Base-by-base conservation (phyloP, 2,329 filamentous ascomycete species). In the Colletotrichum theobromicola region DNA sequence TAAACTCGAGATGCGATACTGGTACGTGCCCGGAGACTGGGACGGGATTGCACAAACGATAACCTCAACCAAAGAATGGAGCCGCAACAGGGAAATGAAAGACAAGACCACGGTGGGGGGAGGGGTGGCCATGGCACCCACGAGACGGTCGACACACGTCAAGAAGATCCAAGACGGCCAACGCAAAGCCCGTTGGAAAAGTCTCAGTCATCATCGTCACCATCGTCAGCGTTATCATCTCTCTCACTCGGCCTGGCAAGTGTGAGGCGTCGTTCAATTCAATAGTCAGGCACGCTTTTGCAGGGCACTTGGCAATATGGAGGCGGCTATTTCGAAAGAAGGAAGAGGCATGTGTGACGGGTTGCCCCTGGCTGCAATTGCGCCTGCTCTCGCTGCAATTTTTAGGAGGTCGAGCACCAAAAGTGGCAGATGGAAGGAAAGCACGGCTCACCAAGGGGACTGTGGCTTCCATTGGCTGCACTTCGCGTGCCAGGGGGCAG, bases 11-110 rank as follows among this genome's bases (percentile, higher is more conserved):
- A 57, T 32, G 32, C 46, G 26, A n/a, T n/a, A n/a, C n/a, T n/a
- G 57, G 42, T 30, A 60, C 57, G 72, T 71, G 67, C 42, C 5
- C 42, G 2, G 67, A 37, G 53, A 35, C 55, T 42, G 60, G 57
- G 60, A 46, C 61, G 61, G 71, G 53, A 74, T 74, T 71, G 71
- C 71, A 67, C 67, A 74, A 71, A 71, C 67, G 67, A 66, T 24
- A 24, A 42, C 21, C 18, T n/a, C 42, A 15, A 69, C 30, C 1
- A 32, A 55, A 62, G 53, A 18, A 55, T 46, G 70, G 70, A 69
- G 65, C 46, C 26, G 42, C 21, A 32, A 21, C 63, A 53, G 24
- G 61, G 67, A 66, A 67, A 72, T 74, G 61, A 55, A 28, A 32
- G 55, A 46, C 42, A 18, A n/a, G 37, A 18, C 37, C 42, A n/a